phyloP scores from a whole-genome alignment of 306 rosid species.

The Malus domestica region ASM211411v1 NC_041798.1:13334501-13335000 shows the following conservation, averaged over 20 bases:
- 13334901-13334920: not conserved
- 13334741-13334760: slow-evolving; percentile 17
- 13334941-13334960: not conserved
- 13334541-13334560: slow-evolving; percentile 30
- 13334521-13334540: slow-evolving; percentile 26
- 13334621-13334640: slow-evolving; percentile 63
- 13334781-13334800: slow-evolving; percentile 52
- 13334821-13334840: slow-evolving; percentile 23
- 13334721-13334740: slow-evolving; percentile 45
- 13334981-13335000: not conserved
- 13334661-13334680: slow-evolving; percentile 58
- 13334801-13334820: slow-evolving; percentile 78
- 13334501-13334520: slow-evolving; percentile 43
- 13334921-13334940: not conserved
- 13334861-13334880: not conserved
- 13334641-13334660: slow-evolving; percentile 68
- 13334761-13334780: slow-evolving; percentile 43
- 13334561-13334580: slow-evolving; percentile 22
- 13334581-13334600: slow-evolving; percentile 89
- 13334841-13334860: not conserved
- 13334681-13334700: slow-evolving; percentile 62
- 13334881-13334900: not conserved
- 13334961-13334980: no score
- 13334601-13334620: slow-evolving; percentile 88
- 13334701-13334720: slow-evolving; percentile 65